phyloP scores from a whole-genome alignment of 83 land plant genomes.

The Picea abies region DNA sequence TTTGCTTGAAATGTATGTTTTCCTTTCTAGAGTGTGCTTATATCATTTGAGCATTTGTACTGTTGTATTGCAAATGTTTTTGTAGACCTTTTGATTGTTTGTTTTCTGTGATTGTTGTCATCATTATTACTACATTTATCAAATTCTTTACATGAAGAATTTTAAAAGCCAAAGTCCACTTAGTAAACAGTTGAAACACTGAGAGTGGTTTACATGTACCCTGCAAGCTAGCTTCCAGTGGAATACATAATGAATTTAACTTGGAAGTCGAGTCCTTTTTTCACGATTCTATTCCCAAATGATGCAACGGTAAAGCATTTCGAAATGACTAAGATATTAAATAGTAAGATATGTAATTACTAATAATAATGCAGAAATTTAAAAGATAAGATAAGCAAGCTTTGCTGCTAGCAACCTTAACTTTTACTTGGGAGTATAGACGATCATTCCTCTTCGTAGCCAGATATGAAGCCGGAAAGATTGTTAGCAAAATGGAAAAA shows the following conservation, averaged over 20 bases:
- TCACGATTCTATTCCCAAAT: neutral
- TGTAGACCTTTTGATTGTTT: neutral
- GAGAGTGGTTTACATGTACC: neutral
- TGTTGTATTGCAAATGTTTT: neutral
- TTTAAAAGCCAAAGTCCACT: neutral
- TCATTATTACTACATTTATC: too few relatives aligned
- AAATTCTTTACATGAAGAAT: neutral
- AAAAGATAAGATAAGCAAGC: neutral
- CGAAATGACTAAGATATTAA: neutral
- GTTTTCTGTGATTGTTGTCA: neutral
- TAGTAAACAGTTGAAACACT: neutral
- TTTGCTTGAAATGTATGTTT: neutral
- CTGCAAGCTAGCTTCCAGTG: neutral
- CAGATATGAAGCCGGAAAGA: neutral
- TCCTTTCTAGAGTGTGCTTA: neutral
- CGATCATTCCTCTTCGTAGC: neutral
- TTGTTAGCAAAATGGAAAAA: neutral
- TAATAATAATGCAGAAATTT: neutral
- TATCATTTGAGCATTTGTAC: neutral
- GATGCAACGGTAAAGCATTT: neutral
- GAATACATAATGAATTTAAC: neutral
- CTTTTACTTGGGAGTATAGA: neutral
- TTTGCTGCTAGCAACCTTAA: neutral
- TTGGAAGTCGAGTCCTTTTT: neutral
- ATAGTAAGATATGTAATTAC: neutral